Conservation (phyloP, 1,284 basidiomycete species). For the Phylloboletellus chloephorus region DNA sequence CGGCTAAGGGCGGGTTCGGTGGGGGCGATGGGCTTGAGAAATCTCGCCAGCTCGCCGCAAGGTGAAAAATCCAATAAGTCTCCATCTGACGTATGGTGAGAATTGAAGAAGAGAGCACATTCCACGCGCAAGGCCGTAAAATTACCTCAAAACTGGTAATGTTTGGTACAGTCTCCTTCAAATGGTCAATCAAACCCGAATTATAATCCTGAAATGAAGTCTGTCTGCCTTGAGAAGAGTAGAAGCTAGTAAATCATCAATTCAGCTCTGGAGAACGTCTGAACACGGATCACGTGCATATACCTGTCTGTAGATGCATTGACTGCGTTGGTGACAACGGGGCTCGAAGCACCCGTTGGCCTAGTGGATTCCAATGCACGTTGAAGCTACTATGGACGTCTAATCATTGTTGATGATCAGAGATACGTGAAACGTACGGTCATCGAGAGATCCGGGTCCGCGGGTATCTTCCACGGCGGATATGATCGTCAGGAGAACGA, state of each 20-base stretch:
- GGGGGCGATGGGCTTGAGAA: conserved; percentile 18
- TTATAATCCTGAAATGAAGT: conserved; percentile 79
- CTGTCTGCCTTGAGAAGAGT: conserved; percentile 78
- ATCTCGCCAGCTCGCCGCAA: conserved; percentile 58
- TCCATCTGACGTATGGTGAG: conserved; percentile 59
- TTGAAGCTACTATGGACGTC: conserved; percentile 38
- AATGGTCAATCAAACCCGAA: conserved; percentile 52
- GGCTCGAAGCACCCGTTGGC: conserved; percentile 34
- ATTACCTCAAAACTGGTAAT: conserved; percentile 65
- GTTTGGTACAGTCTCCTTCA: conserved; percentile 45
- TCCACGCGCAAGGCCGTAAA: conserved; percentile 7
- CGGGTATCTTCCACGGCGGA: conserved; percentile 40
- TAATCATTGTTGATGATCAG: conserved; percentile 1
- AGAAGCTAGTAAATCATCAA: conserved; percentile 53
- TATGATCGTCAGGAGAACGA: conserved; percentile 5
- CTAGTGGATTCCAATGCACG: conserved; percentile 43
- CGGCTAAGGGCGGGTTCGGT: conserved; percentile 39
- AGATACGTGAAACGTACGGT: conserved; percentile 35
- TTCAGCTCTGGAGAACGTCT: conserved; percentile 9
- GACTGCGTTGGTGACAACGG: conserved; percentile 45
- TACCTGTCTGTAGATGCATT: conserved; percentile 79
- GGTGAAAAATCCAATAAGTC: conserved; percentile 71
- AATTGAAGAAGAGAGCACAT: not conserved
- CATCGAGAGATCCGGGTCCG: conserved; percentile 49
- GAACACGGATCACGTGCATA: conserved; percentile 2